Evolutionary conservation across 495 filamentous ascomycete species (phyloP), one percentile per base, ranked within the genome.

Genomic region (Aspergillus ellipticus): DNA sequence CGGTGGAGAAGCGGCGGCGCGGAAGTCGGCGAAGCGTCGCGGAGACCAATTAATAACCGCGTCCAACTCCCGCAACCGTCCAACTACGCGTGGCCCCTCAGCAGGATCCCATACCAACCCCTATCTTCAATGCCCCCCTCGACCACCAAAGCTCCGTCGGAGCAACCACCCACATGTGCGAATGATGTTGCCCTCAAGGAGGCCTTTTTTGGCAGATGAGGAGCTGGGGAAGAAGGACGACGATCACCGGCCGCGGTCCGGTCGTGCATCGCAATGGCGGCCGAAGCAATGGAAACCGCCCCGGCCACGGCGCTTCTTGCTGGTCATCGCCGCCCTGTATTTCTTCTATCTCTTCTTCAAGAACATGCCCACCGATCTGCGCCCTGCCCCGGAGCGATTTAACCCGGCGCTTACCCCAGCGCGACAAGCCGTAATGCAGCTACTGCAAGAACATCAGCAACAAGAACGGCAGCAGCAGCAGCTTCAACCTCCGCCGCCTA

Each of bases 151-250:
- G 60, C 61, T 64, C 56, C 57, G 42, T 31, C 41, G 56, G 64
- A 55, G 64, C 60, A 51, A 41, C 47, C n/a, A 13, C 6, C 54
- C 54, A 41, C 42, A 61, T 62, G 60, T 45, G n/a, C 35, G 24
- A 29, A 68, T 16, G 9, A 82, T 81, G 78, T 57, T 66, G 52
- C 68, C 72, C 53, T 59, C 71, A 57, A 75, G 67, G 53, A 74
- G 76, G 64, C 63, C 78, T 4, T 74, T 81, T 55, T 63, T 74
- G 15, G 74, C 65, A 46, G 85, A 88, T 66, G 84, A 84, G 70
- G 85, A 88, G 75, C 76, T 85, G n/a, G 85, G 84, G 45, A 87
- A 87, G 72, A 83, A 81, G 55, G 78, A 87, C 64, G 85, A 88
- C 64, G 85, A 87, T 60, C 81, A 82, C 64, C 78, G 73, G 51